Evolutionary conservation across 2,329 filamentous ascomycete genomes (phyloP), one percentile per base, ranked within the genome.

Genomic region (Trichoderma sp.): DNA sequence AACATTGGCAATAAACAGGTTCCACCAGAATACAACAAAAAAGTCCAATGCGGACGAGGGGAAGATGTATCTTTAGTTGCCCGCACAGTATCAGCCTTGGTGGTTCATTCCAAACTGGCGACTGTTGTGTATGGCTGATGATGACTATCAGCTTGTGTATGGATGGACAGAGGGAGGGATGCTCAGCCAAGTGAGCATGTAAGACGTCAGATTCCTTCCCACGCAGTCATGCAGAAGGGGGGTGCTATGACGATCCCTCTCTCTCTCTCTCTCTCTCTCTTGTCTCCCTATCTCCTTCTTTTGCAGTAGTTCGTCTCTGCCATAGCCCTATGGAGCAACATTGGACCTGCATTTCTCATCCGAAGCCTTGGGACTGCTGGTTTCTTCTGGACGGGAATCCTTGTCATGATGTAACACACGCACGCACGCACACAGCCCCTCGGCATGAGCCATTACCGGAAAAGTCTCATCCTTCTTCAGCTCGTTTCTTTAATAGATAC

Each of bases 261-360:
- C 29, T 52, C 37, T 24, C 6, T 14, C 4, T 37, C 7, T 40
- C 11, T 52, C 24, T 53, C 7, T 43, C 14, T 40, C 37, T 19
- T 6, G 4, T 19, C 16, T 40, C 10, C 19, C 14, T 55, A 7
- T 52, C 27, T 33, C 13, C 13, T 35, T 13, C 13, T 35, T 35
- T 14, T 35, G 33, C n/a, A 24, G 14, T 63, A 11, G 43, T 53
- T 63, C 47, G 31, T 57, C 16, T 57, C 16, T 27, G 60, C 24
- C 60, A 63, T 63, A n/a, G 47, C 47, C 60, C 60, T 63, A 63
- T 31, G 60, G 29, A 29, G 43, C 47, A 63, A 21, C 19, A 62
- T 63, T 63, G 60, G 60, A 63, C 60, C 60, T 63, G 60, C 60
- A 63, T 52, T 31, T 52, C 60, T 63, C 60, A 53, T 63, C 33